A percentile compares a stretch with the other conserved stretches of the same genome.
Evolutionary conservation across 148 eudicot species (phyloP).

Genomic region (Chenopodium formosanum): DNA sequence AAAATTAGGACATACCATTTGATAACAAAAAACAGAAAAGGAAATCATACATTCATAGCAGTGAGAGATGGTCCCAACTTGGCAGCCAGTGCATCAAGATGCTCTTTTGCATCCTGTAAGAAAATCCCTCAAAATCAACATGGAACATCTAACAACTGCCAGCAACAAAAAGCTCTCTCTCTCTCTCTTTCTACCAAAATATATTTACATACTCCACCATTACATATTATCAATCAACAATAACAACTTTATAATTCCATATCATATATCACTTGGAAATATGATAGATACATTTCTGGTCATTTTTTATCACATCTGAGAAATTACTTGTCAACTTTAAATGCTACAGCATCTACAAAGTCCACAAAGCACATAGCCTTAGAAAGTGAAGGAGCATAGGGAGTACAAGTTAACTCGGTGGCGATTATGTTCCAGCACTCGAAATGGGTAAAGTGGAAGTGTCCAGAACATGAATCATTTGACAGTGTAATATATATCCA

Average conservation of each 20-base stretch:
- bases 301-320: not conserved
- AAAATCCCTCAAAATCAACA: slow-evolving; percentile 11
- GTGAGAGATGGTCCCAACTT: slow-evolving; percentile 82
- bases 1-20: slow-evolving; percentile 1
- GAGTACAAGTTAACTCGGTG: too few species aligned
- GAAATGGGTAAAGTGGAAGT: too few species aligned
- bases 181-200: too few species aligned
- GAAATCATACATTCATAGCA: slow-evolving; percentile 70
- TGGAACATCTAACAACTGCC: not conserved
- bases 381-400: too few species aligned
- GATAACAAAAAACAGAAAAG: slow-evolving; percentile 11
- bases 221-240: not conserved
- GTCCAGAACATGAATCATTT: too few species aligned
- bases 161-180: not conserved
- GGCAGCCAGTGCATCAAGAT: slow-evolving; percentile 90
- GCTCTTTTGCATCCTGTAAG: slow-evolving; percentile 94
- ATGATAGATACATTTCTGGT: not conserved
- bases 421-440: too few species aligned
- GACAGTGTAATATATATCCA: too few species aligned
- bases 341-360: not conserved
- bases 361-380: not conserved
- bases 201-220: too few species aligned
- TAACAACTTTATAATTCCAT: not conserved
- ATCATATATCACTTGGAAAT: not conserved
- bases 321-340: not conserved